These are phyloP conservation scores for Pichia paraexigua DNA, from an alignment of 805 yeast species.

Conservation along the genomic window DNA sequence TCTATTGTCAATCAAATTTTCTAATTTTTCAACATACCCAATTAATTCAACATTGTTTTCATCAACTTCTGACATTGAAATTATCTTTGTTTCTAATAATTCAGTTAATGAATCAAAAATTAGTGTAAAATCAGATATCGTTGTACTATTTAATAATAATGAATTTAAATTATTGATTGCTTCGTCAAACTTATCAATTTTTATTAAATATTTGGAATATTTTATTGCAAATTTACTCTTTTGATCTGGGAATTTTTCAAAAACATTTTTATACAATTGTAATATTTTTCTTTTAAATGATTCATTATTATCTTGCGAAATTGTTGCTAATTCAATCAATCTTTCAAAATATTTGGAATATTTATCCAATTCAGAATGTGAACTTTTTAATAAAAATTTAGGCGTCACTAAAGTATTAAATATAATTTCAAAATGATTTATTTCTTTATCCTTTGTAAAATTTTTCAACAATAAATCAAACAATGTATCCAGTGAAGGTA, in stretches of 20 bases:
- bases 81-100: conserved; percentile 41
- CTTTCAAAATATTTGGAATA: conserved; percentile 40
- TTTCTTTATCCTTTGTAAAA: not conserved
- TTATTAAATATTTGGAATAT: conserved; percentile 41
- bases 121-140: conserved; percentile 53
- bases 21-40: conserved; percentile 42
- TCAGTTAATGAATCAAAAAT: conserved; percentile 58
- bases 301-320: not conserved
- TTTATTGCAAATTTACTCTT: conserved; percentile 39
- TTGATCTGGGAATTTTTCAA: conserved; percentile 51
- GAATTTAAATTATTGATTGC: conserved; percentile 40
- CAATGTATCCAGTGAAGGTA: not conserved
- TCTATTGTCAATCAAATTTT: conserved; percentile 48
- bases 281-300: conserved; percentile 6
- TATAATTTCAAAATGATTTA: conserved; percentile 13
- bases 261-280: conserved; percentile 28
- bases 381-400: conserved; percentile 27
- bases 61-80: conserved; percentile 9
- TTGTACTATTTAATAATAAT: conserved; percentile 38
- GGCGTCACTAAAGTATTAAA: conserved; percentile 23
- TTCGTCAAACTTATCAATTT: conserved; percentile 27
- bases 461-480: conserved; percentile 2
- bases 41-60: conserved; percentile 9
- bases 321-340: conserved; percentile 20
- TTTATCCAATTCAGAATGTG: conserved; percentile 40